Evolutionary conservation across 305 asterid genomes (phyloP).

Genomic region (Plantago coronopus): DNA sequence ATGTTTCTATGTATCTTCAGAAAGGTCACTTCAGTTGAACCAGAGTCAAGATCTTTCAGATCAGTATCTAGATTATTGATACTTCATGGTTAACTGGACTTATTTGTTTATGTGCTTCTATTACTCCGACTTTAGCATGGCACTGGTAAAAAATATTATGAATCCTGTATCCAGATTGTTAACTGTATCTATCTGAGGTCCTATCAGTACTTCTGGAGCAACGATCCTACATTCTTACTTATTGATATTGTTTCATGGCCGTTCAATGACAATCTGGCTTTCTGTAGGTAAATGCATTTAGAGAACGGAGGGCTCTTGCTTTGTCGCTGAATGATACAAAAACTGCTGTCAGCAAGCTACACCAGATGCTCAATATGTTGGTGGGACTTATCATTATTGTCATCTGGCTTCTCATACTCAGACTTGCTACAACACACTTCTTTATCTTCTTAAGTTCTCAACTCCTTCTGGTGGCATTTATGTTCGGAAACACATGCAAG

Average conservation of each 20-base stretch:
- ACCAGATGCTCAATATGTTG: constrained; percentile 55
- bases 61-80: no score
- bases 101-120: no score
- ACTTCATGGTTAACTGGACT: no score
- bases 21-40: no score
- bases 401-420: constrained; percentile 74
- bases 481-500: constrained; percentile 86
- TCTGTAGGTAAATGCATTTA: constrained; percentile 65
- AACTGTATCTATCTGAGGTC: no score
- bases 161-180: no score
- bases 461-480: constrained; percentile 61
- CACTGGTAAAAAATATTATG: no score
- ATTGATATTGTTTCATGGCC: not conserved
- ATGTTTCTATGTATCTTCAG: no score
- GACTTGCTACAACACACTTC: constrained; percentile 69
- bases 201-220: no score
- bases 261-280: constrained; percentile 3
- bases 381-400: constrained; percentile 43
- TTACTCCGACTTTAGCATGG: no score
- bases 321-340: constrained; percentile 79
- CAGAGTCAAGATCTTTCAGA: no score
- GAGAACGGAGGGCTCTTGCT: constrained; percentile 80
- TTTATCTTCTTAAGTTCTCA: constrained; percentile 75
- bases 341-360: constrained; percentile 79
- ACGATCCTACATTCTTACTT: no score